These are phyloP conservation scores for Fusarium mundagurra DNA, from an alignment of 2,329 filamentous ascomycete species.

Conservation along the genomic window DNA sequence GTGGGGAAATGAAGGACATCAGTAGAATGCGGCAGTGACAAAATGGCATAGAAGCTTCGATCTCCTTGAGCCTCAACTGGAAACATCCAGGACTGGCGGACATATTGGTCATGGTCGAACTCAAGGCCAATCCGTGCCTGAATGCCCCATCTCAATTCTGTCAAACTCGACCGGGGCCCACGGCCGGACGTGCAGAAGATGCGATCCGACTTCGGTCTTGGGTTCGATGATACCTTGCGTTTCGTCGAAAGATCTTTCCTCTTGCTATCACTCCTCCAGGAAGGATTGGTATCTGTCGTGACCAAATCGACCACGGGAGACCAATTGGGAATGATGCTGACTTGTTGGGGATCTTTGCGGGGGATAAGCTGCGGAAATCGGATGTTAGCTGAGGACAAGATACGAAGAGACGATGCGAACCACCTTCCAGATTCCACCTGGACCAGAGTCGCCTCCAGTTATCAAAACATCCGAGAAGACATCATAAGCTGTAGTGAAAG, in stretches of 20 bases:
- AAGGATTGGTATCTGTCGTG: constrained; percentile 54
- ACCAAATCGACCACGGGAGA: constrained; percentile 65
- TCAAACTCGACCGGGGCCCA: constrained; percentile 69
- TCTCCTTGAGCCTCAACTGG: constrained; percentile 34
- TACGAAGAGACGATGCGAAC: constrained; percentile 35
- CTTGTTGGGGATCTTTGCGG: constrained; percentile 58
- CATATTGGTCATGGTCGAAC: constrained; percentile 59
- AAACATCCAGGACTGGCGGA: constrained; percentile 66
- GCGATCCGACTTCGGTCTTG: constrained; percentile 56
- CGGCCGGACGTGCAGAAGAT: constrained; percentile 75
- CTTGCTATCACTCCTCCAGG: constrained; percentile 30
- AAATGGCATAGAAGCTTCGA: constrained; percentile 50
- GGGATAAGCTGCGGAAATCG: constrained; percentile 58
- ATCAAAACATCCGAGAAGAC: constrained; percentile 80
- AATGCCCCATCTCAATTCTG: constrained; percentile 75
- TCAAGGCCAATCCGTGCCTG: constrained; percentile 73
- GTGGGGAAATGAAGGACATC: constrained; percentile 59
- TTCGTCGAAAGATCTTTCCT: constrained; percentile 1
- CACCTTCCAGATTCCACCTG: constrained; percentile 80
- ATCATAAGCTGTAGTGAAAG: constrained; percentile 80
- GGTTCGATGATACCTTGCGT: constrained; percentile 19
- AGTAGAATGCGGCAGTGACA: constrained; percentile 61
- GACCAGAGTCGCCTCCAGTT: constrained; percentile 79
- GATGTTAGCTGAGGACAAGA: constrained; percentile 7
- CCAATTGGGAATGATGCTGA: constrained; percentile 69